These are phyloP conservation scores for Metschnikowia peoriensis DNA, from an alignment of 805 yeast genomes.

Conservation along the genomic window DNA sequence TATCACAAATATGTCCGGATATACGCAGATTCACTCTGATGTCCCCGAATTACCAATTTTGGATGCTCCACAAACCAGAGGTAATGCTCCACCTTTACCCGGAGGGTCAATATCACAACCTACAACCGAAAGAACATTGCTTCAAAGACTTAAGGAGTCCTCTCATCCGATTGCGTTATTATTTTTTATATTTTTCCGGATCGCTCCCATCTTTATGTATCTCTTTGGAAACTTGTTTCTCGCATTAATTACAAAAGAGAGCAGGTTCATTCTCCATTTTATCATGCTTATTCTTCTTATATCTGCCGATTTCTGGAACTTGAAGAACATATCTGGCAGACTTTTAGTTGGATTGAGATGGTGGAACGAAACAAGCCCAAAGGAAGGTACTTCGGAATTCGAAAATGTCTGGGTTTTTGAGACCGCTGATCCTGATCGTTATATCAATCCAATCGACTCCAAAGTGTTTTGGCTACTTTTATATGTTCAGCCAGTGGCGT, in stretches of 20 bases:
- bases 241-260: conserved; percentile 33
- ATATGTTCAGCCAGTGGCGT: conserved; percentile 70
- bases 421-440: conserved; percentile 68
- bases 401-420: conserved; percentile 86
- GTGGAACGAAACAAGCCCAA: conserved; percentile 78
- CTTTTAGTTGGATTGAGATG: conserved; percentile 88
- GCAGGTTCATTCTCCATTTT: conserved; percentile 65
- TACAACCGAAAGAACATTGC: conserved; percentile 24
- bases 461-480: conserved; percentile 82
- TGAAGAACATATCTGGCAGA: conserved; percentile 88
- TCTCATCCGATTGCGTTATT: conserved; percentile 81
- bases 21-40: conserved; percentile 34
- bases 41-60: conserved; percentile 2
- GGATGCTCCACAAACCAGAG: neutral
- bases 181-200: conserved; percentile 59
- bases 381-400: conserved; percentile 41
- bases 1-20: conserved; percentile 15
- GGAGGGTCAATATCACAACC: conserved; percentile 6
- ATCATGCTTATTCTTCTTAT: conserved; percentile 71
- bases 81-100: neutral
- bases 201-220: conserved; percentile 64
- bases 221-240: conserved; percentile 71
- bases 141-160: conserved; percentile 52
- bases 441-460: conserved; percentile 88
- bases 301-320: conserved; percentile 92